Base-by-base conservation (phyloP, 352 stramenopile species). In the Pythium aristosporum region DNA sequence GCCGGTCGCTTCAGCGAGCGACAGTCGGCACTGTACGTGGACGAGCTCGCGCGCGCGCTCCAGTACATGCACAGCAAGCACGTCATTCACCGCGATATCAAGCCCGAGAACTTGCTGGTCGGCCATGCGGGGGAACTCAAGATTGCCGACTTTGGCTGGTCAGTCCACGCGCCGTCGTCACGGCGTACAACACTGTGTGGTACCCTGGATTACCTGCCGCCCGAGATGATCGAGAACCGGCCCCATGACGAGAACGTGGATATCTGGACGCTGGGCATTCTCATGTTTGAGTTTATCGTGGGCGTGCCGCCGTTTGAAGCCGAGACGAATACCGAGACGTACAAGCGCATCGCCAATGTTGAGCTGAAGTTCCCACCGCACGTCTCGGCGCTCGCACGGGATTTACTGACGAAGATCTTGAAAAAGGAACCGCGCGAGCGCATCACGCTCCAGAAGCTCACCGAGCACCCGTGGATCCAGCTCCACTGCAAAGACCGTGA, bases 71-170 rank as follows among this genome's bases (percentile, higher is more conserved):
- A 99, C 84, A 88, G 77, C 55, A 99, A 99, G 72, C 97, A 99
- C 75, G 96, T 99, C 15, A 99, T 99, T 73, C 98, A 99, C 71
- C 85, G 98, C 48, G 98, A 99, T 69, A 99, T 99, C 74, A 99
- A 99, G 80, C 97, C 97, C 0, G 98, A 99, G 76, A 99, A 99
- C 74, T 79, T 99, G 47, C 77, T 99, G 16, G 68, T 99, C 8
- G 97, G 97, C 11, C 90, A 98, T 44, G 72, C 74, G 28, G 89
- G 93, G 18, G 94, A 99, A 67, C 93, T 99, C 61, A 99, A 99
- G 83, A 98, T 99, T 68, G 97, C 97, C 21, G 98, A 99, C 71
- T 99, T 99, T 79, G 98, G 98, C 21, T 99, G 97, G 97, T 99
- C 96, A 0, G 97, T 99, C 47, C 98, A 99, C 74, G 96, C 97